These are phyloP conservation scores for Aspergillus pseudoviridinutans DNA, from an alignment of 2,329 filamentous ascomycete species.

Conservation along the genomic window DNA sequence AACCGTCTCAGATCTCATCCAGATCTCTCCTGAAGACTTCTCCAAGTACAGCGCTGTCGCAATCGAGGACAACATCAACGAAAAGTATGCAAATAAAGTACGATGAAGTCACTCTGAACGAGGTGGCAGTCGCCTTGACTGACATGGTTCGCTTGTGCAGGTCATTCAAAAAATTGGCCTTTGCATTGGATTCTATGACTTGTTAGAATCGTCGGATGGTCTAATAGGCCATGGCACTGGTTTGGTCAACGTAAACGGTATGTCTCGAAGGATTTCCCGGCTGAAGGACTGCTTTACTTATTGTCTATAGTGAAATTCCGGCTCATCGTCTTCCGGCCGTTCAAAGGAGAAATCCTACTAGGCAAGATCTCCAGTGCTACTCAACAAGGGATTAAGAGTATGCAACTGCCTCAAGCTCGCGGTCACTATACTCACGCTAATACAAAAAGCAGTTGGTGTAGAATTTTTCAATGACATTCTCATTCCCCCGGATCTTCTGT, in stretches of 20 bases:
- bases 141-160: conserved; percentile 32
- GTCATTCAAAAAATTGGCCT: conserved; percentile 92
- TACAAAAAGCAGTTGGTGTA: conserved; percentile 59
- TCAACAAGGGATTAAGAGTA: conserved; percentile 67
- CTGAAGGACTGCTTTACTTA: not conserved
- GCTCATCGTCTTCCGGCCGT: conserved; percentile 88
- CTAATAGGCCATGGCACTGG: conserved; percentile 90
- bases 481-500: conserved; percentile 69
- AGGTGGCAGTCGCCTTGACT: not conserved
- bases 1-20: conserved; percentile 89
- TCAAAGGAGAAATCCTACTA: conserved; percentile 87
- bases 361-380: conserved; percentile 76
- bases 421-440: conserved; percentile 11
- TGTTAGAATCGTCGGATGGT: conserved; percentile 85
- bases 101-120: conserved; percentile 1
- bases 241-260: conserved; percentile 90
- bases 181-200: conserved; percentile 88
- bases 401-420: conserved; percentile 19
- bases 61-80: conserved; percentile 94
- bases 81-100: conserved; percentile 92
- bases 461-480: conserved; percentile 95
- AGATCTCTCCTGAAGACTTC: conserved; percentile 87
- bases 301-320: conserved; percentile 75
- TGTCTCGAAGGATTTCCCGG: conserved; percentile 10
- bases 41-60: conserved; percentile 73